Evolutionary conservation across 2,329 filamentous ascomycete species (phyloP).

Genomic region (Paramyrothecium sp.): DNA sequence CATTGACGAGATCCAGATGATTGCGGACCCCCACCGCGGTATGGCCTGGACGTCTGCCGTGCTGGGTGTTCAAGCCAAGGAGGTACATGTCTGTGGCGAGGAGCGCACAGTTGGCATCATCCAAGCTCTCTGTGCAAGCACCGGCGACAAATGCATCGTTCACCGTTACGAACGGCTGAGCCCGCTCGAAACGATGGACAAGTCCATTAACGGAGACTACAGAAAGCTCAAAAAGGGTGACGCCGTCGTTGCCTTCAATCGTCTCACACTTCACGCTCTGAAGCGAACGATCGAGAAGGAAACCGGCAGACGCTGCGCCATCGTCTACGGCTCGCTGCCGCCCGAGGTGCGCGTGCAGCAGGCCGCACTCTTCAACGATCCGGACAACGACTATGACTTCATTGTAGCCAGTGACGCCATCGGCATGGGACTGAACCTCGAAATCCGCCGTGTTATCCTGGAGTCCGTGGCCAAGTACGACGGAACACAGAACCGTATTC

Average conservation of each 20-base stretch:
- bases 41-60: slow-evolving; percentile 95
- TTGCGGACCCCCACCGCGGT: slow-evolving; percentile 74
- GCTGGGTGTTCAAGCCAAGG: slow-evolving; percentile 80
- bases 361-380: slow-evolving; percentile 91
- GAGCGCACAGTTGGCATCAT: slow-evolving; percentile 78
- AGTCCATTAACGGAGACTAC: slow-evolving; percentile 64
- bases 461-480: slow-evolving; percentile 75
- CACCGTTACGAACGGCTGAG: slow-evolving; percentile 84
- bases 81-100: slow-evolving; percentile 93
- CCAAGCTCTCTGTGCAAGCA: slow-evolving; percentile 70
- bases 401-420: slow-evolving; percentile 94
- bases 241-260: slow-evolving; percentile 83
- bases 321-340: slow-evolving; percentile 88
- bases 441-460: slow-evolving; percentile 87
- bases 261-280: slow-evolving; percentile 76
- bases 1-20: slow-evolving; percentile 99
- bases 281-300: slow-evolving; percentile 73
- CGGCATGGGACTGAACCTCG: slow-evolving; percentile 94
- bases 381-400: slow-evolving; percentile 91
- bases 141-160: slow-evolving; percentile 79
- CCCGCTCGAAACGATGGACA: slow-evolving; percentile 64
- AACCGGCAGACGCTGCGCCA: slow-evolving; percentile 80
- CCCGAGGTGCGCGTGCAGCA: slow-evolving; percentile 92
- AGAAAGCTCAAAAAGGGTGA: slow-evolving; percentile 79
- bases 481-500: slow-evolving; percentile 51